Base-by-base conservation (phyloP, 192 early-diverging fungal species). In the Gamsiella multidivaricata region DNA sequence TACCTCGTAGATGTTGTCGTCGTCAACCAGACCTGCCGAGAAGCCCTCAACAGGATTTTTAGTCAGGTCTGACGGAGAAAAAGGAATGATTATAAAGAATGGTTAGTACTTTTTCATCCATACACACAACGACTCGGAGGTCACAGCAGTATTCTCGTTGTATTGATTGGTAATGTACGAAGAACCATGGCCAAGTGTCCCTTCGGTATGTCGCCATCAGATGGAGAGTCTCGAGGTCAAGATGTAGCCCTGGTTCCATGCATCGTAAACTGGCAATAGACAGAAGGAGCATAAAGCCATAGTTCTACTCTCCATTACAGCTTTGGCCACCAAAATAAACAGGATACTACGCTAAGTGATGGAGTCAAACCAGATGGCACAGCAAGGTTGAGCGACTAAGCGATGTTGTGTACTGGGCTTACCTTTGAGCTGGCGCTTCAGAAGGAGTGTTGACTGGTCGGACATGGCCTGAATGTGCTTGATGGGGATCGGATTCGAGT, bases 1-100 rank as follows among this genome's bases (percentile, higher is more conserved):
- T 90, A 89, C 96, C 93, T 95, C 91, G 61, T 91, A 98, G 41
- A 98, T 85, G 72, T 96, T 94, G 57, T 87, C 80, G 39, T 95
- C 91, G 70, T 94, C 90, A 28, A 85, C 88, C 25, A 98, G 87
- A 3, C 97, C 97, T 17, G 95, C 96, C 14, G 94, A 96, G 82
- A 97, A 98, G 7, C 92, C 86, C 69, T 90, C 86, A 11, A 91
- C 92, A 9, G 92, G 91, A 51, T 84, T 81, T 68, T 88, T 91
- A 37, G 85, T 75, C 29, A 98, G 81, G 65, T 96, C 94, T 95
- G n/a, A n/a, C 6, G 5, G 10, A 46, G 5, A 46, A 46, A 6
- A n/a, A 46, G 45, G n/a, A 18, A 18, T 9, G n/a, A 18, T n/a
- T 5, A 46, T 46, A 18, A n/a, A 46, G 17, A n/a, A 46, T 46